These are phyloP conservation scores for Xylariales sp. DNA, from an alignment of 2,329 filamentous ascomycete genomes.

Conservation along the genomic window DNA sequence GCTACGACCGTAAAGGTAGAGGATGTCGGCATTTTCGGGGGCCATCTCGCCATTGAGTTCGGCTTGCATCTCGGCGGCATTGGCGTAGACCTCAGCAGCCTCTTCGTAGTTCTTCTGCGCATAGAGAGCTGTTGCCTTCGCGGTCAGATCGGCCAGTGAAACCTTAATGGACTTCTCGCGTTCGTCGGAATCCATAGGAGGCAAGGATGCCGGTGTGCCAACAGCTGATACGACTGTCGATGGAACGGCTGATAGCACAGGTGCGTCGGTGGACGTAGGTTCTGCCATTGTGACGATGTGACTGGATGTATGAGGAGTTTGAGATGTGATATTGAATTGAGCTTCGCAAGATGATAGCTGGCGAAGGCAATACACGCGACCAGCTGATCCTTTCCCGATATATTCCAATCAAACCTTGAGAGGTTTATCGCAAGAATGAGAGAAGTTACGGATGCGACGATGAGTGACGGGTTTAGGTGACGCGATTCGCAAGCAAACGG, in stretches of 20 bases:
- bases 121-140: slow-evolving; percentile 79
- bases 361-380: too few relatives aligned
- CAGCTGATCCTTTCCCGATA: too few relatives aligned
- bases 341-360: too few relatives aligned
- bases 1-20: slow-evolving; percentile 91
- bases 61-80: slow-evolving; percentile 84
- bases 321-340: not conserved
- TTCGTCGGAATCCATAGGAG: slow-evolving; percentile 34
- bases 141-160: slow-evolving; percentile 71
- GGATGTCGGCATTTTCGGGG: slow-evolving; percentile 84
- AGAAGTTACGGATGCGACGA: too few relatives aligned
- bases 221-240: slow-evolving; percentile 22
- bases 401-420: too few relatives aligned
- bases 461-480: too few relatives aligned
- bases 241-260: slow-evolving; percentile 23
- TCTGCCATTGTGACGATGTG: slow-evolving; percentile 23
- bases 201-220: slow-evolving; percentile 25
- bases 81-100: slow-evolving; percentile 82
- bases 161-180: slow-evolving; percentile 51
- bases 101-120: slow-evolving; percentile 82
- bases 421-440: too few relatives aligned
- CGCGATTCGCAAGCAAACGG: not conserved
- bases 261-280: slow-evolving; percentile 23
- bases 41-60: slow-evolving; percentile 89
- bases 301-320: not conserved